Evolutionary conservation across 805 yeast genomes (phyloP), one percentile per base, ranked within the genome.

Genomic region (Pachysolen tannophilus): DNA sequence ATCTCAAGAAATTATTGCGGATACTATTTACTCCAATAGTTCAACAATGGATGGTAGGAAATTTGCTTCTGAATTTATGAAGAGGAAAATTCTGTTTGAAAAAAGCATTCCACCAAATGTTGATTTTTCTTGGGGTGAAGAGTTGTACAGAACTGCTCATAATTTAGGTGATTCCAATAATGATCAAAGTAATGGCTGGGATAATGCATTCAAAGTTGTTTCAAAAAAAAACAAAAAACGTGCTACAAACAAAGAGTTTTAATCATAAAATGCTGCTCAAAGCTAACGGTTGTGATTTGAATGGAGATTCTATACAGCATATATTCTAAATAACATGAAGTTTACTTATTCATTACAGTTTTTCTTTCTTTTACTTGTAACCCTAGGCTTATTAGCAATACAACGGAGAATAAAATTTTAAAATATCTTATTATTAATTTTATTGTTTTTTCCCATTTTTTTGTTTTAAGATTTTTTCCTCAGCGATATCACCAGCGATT

Each of bases 31-130:
- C 61, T 78, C 92, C 18, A 82, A 86, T 41, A 82, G 94, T 27
- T 72, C 88, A 3, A 81, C 88, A 2, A 78, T 90, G 82, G 96
- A 92, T 55, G 97, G 97, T 17, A 78, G 95, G 53, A 70, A 95
- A 45, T 90, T 88, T 64, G 95, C 98, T 1, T 73, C 71, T 38
- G 98, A 92, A 52, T 92, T 92, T 55, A 66, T 81, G 52, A 82
- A 79, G 58, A 77, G 82, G 52, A 79, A 92, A 51, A 70, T 69
- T 41, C 69, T 64, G 33, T 88, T 85, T 38, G 97, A 87, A 48
- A 69, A 52, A 26, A 56, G 57, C 32, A 69, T 72, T 39, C 67
- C 72, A 8, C 52, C 60, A 19, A 62, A 58, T 21, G 60, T 63
- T 37, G 65, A 58, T 7, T 65, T 73, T 44, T 67, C 77, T 28